Evolutionary conservation across 2,329 filamentous ascomycete genomes (phyloP).

Genomic region (Falciphora oryzae): DNA sequence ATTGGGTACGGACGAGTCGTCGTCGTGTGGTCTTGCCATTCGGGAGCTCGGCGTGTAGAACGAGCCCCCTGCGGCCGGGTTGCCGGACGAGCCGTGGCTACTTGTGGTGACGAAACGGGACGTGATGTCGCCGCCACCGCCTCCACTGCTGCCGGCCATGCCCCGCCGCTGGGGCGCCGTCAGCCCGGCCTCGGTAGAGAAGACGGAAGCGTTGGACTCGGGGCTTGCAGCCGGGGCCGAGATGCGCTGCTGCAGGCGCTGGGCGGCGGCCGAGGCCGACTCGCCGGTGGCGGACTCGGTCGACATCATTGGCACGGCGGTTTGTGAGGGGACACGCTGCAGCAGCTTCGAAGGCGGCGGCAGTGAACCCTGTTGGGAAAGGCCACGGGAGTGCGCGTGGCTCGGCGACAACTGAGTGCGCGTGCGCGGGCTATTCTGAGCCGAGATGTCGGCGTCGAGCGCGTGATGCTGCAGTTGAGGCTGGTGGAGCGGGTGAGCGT

Average conservation of each 20-base stretch:
- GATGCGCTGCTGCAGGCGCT: conserved; percentile 18
- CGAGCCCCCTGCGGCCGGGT: conserved; percentile 44
- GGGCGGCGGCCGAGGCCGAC: conserved; percentile 24
- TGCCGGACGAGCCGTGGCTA: conserved; percentile 38
- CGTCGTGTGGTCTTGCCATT: conserved; percentile 3
- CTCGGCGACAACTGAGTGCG: neutral
- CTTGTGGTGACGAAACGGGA: conserved; percentile 51
- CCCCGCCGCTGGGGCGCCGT: conserved; percentile 13
- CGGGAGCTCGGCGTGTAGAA: conserved; percentile 35
- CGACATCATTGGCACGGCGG: conserved; percentile 60
- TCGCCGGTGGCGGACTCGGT: conserved; percentile 48
- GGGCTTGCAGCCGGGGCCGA: conserved; percentile 3
- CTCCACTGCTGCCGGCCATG: conserved; percentile 36
- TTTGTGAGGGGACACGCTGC: conserved; percentile 56
- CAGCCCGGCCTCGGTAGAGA: conserved; percentile 11
- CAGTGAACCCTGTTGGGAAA: neutral
- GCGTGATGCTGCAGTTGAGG: neutral
- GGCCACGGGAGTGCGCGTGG: neutral
- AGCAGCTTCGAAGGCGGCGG: conserved; percentile 37
- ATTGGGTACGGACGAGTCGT: conserved; percentile 24
- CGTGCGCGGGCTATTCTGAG: neutral
- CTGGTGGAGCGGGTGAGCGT: neutral
- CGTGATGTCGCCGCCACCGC: conserved; percentile 42
- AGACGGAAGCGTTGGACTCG: conserved; percentile 21
- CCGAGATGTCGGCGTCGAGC: neutral